Conservation (phyloP, 345 rosid genomes). For the Crucihimalaya himalaica region DNA sequence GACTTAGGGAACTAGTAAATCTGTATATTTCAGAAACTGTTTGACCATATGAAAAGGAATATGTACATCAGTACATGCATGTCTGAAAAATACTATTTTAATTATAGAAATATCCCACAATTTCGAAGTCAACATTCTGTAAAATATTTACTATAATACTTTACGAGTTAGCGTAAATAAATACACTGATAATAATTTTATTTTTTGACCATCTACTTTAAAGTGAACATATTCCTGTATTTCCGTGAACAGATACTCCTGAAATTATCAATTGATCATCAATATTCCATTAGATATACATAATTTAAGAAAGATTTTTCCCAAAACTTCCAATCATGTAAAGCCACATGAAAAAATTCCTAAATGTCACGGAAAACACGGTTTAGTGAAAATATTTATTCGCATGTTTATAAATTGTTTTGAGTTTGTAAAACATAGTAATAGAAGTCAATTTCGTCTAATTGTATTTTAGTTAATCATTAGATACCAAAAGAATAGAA, state of each 20-base stretch:
- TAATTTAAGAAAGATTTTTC: not conserved
- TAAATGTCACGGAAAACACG: not conserved
- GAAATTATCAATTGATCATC: not conserved
- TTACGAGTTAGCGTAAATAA: not conserved
- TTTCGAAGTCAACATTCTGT: not conserved
- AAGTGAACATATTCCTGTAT: constrained; percentile 10
- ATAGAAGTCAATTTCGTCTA: not conserved
- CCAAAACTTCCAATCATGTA: constrained; percentile 17
- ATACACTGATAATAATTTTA: not conserved
- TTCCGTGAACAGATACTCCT: constrained; percentile 1
- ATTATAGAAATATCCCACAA: not conserved
- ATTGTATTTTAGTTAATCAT: not conserved
- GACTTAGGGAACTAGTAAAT: constrained; percentile 20
- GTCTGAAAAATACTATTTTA: constrained; percentile 10
- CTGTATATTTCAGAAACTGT: constrained; percentile 25
- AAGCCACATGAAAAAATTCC: constrained; percentile 5
- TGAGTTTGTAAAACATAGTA: no score
- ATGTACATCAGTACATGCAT: constrained; percentile 23
- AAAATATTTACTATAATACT: not conserved
- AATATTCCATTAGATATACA: not conserved
- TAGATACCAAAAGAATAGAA: constrained; percentile 2
- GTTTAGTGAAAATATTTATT: not conserved
- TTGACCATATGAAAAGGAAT: constrained; percentile 8
- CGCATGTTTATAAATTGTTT: not conserved
- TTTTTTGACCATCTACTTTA: not conserved